Base-by-base conservation (phyloP, 306 rosid genomes). In the Malus sieversii region DNA sequence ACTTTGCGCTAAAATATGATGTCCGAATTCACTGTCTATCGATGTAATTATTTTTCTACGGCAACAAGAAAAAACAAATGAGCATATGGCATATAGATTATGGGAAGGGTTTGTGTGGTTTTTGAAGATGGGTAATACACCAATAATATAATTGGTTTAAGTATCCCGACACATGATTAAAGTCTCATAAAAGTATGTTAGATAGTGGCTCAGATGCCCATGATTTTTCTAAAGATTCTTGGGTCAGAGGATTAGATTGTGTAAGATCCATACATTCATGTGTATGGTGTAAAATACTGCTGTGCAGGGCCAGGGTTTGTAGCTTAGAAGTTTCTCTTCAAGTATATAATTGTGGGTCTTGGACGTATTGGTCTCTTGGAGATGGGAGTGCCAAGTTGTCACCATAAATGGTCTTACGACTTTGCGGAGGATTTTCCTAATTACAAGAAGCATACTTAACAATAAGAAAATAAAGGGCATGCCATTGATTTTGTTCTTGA, bases 341-440 rank as follows among this genome's bases (percentile, higher is more conserved):
- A 57, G 23, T 42, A 74, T 22, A 15, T 58, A 77, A 40, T 75
- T 75, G 77, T 75, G 77, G 77, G 71, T 79, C 67, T 79, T 20
- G 48, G 10, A 1, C 70, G 6, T 33, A 14, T 66, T 32, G 8
- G 70, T 66, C 70, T 66, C 29, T 66, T 10, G 66, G 77, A 44
- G 64, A 10, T 51, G 55, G 69, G 60, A 19, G 65, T 75, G 82
- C 67, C 61, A 61, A 74, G 83, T 79, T 79, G 86, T 82, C 52
- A 77, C 46, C 79, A 77, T 84, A 67, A 87, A 85, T 35, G 8
- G 2, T 35, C 40, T 35, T 6, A 35, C 40, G 8, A 35, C 40
- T 35, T 35, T 35, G 40, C 0, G 8, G 40, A 35, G 40, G 40
- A 8, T 35, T 0, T 35, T 35, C 40, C 40, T 35, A 35, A 35